Evolutionary conservation across 1,284 basidiomycete species (phyloP), one percentile per base, ranked within the genome.

Genomic region (Microbotryum saponariae): DNA sequence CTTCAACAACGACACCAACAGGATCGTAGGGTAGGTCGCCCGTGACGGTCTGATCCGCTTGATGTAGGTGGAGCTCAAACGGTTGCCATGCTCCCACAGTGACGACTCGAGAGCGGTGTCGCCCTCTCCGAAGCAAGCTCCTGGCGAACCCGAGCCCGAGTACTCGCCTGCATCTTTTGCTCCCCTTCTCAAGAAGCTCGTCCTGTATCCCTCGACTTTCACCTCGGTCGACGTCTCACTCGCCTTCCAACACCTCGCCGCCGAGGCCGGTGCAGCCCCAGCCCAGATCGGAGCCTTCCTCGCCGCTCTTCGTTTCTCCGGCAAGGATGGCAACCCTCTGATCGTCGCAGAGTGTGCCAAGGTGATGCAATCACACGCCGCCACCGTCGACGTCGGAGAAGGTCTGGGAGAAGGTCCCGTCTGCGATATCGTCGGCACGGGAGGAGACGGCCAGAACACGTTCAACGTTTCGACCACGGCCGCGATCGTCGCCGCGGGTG

Each of bases 401-500:
- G 49, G 61, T 21, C 21, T 57, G 45, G 63, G 59, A 7, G 50
- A 57, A 0, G 65, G 62, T 6, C 67, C 70, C 0, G 59, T 73
- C 14, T 71, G 69, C 50, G 85, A 79, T 77, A 83, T 80, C 64
- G 86, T 86, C 57, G 82, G 88, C 18, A 88, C 86, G 0, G 94
- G 94, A n/a, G 94, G 94, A 14, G 94, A 97, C 77, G 93, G 93
- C 0, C 86, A 94, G 77, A 91, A 97, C 73, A 88, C 94, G 0
- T 98, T 94, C 81, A 97, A 98, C 75, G 93, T 97, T 51, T 94
- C 91, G 72, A 97, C 94, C 0, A 89, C 91, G 0, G 94, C 94
- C 2, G 92, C 85, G 4, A 84, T 98, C 63, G 90, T 98, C 21
- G 93, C 93, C 27, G 91, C 91, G 21, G 94, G 94, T 18, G 89